Base-by-base conservation (phyloP, 768 basidiomycete species). In the Agrocybe pediades region DNA sequence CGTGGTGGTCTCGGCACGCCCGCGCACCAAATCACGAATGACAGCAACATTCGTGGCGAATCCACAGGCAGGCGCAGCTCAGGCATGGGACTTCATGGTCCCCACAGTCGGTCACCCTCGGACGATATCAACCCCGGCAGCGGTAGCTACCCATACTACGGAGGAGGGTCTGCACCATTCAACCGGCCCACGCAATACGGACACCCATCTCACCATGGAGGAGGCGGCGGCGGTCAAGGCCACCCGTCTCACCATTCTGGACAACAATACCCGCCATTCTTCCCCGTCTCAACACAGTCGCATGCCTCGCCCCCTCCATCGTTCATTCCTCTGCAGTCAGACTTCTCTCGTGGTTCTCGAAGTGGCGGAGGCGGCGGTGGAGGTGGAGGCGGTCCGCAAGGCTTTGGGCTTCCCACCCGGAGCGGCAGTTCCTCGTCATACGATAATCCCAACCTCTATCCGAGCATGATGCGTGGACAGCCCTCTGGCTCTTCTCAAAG, bases 271-370 rank as follows among this genome's bases (percentile, higher is more conserved):
- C 59, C 58, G 17, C 61, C 61, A 2, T 70, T 65, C 57, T 69
- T 69, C 58, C 62, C 67, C 26, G 64, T 63, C 13, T 53, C 62
- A 11, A 42, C 42, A 0, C 27, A 36, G 7, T 46, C 62, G 17
- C 62, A 64, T 44, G 51, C 51, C 24, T 65, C 64, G 2, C 67
- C 69, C 2, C 61, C 66, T 9, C 65, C 69, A 0, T 62, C 65
- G 0, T 71, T 72, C 42, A 67, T 72, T 21, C 71, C 68, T 9
- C 66, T 69, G n/a, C 64, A 65, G 26, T 60, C 66, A 15, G 67
- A 69, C 41, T 68, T 65, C 43, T 58, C 66, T 8, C 61, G 61
- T 6, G 48, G 50, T n/a, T 51, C 59, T 1, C 30, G 44, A 26
- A 21, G 17, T 46, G 51, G 2, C 8, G 41, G 54, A 39, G 55